These are phyloP conservation scores for Cinchona pubescens DNA, from an alignment of 257 asterid genomes.

Conservation along the genomic window DNA sequence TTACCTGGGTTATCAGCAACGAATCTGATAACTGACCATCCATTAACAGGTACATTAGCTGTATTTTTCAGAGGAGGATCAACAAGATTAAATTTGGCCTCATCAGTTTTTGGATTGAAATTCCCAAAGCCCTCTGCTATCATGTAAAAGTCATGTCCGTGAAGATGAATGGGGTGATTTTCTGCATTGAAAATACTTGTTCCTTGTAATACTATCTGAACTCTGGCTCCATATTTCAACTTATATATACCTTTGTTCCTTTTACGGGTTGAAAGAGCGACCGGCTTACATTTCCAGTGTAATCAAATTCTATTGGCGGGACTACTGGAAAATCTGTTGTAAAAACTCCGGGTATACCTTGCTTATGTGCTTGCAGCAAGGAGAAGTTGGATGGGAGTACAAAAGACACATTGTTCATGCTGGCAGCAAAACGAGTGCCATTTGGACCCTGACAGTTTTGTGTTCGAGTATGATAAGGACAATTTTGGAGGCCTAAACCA, in stretches of 20 bases:
- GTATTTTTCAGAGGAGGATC: conserved; percentile 88
- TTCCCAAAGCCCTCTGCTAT: conserved; percentile 90
- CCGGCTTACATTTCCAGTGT: conserved; percentile 82
- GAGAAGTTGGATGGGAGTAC: conserved; percentile 76
- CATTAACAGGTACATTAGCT: conserved; percentile 74
- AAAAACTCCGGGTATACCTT: conserved; percentile 76
- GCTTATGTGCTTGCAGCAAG: conserved; percentile 69
- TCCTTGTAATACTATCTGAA: conserved; percentile 80
- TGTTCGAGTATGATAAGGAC: conserved; percentile 50
- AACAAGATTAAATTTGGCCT: conserved; percentile 60
- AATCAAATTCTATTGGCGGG: conserved; percentile 65
- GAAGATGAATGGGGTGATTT: conserved; percentile 93
- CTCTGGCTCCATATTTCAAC: conserved; percentile 62
- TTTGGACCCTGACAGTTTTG: conserved; percentile 82
- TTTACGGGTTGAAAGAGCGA: conserved; percentile 68
- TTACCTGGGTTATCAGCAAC: conserved; percentile 95
- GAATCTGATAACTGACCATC: conserved; percentile 90
- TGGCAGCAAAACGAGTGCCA: conserved; percentile 76
- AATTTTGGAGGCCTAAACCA: conserved; percentile 70
- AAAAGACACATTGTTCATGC: conserved; percentile 88
- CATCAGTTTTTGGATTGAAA: conserved; percentile 56
- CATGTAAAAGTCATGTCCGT: conserved; percentile 81
- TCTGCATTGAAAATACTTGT: conserved; percentile 75
- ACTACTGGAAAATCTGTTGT: conserved; percentile 68
- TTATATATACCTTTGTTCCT: conserved; percentile 62